Base-by-base conservation (phyloP, 352 stramenopile species). In the Phytophthora citricola region DNA sequence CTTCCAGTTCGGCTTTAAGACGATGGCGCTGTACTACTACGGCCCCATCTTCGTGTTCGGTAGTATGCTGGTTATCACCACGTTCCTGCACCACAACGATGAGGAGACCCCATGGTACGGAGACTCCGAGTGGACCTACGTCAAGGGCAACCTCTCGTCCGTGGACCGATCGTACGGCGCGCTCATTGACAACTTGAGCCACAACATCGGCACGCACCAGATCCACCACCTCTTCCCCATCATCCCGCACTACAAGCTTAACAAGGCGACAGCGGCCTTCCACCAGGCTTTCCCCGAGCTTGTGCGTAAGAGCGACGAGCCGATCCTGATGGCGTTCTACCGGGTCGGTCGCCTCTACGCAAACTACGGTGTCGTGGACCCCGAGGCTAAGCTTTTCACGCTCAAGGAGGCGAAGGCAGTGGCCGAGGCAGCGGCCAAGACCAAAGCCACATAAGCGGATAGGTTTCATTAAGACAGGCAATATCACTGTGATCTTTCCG, bases 131-230 rank as follows among this genome's bases (percentile, higher is more conserved):
- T 94, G 86, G 87, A 92, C 81, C 34, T 94, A 92, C 66, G 84
- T 93, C 59, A 90, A 92, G 76, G 84, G 87, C 54, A 92, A 93
- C 69, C 71, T 94, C 20, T 91, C 81, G 69, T 89, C 78, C 26
- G 83, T 94, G 17, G 86, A 94, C 73, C 87, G 87, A 53, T 85
- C 81, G 26, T 94, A 93, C 73, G 87, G 87, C 48, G 71, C 72
- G 58, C 51, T 94, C 52, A 84, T 94, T 43, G 83, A 94, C 73
- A 89, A 94, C 75, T 26, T 93, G 63, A 91, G 81, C 79, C 84
- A 94, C 79, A 89, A 94, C 83, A 94, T 94, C 57, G 86, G 86
- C 65, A 92, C 85, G 69, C 87, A 94, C 76, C 84, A 93, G 73
- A 75, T 93, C 54, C 87, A 94, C 73, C 87, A 94, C 79, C 72